Evolutionary conservation across 2,329 filamentous ascomycete species (phyloP).

Genomic region (Talaromyces sp.): DNA sequence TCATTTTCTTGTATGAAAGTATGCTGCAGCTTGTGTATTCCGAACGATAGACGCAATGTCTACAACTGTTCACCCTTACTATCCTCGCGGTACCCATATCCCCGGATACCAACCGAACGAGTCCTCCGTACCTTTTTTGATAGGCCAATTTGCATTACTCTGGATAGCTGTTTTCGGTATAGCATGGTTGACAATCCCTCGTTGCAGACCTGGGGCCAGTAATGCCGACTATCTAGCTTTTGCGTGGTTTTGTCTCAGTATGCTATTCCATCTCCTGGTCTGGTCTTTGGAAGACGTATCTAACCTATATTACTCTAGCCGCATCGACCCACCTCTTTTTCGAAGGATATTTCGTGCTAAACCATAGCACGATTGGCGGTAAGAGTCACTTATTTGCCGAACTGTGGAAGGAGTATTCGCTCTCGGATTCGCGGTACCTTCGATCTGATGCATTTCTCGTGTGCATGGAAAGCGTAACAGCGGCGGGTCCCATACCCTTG

Average conservation of each 20-base stretch:
- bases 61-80: not conserved
- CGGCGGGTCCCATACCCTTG: not conserved
- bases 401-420: slow-evolving; percentile 88
- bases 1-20: not conserved
- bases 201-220: not conserved
- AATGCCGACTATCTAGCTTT: not conserved
- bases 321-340: not conserved
- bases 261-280: not conserved
- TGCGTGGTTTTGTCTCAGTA: not conserved
- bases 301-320: not conserved
- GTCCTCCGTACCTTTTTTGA: not conserved
- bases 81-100: not conserved
- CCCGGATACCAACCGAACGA: not conserved
- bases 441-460: slow-evolving; percentile 77
- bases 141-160: not conserved
- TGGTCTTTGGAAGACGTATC: not conserved
- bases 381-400: slow-evolving; percentile 63
- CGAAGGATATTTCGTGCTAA: not conserved
- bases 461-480: slow-evolving; percentile 78
- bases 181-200: not conserved
- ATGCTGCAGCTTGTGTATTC: not conserved
- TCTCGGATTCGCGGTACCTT: slow-evolving; percentile 83
- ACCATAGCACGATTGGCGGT: not conserved
- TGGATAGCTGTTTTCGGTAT: not conserved
- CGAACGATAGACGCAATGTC: not conserved